A percentile compares a stretch with the other conserved stretches of the same genome.
Evolutionary conservation across 2,329 filamentous ascomycete species (phyloP).

Genomic region (Neurospora sp.): DNA sequence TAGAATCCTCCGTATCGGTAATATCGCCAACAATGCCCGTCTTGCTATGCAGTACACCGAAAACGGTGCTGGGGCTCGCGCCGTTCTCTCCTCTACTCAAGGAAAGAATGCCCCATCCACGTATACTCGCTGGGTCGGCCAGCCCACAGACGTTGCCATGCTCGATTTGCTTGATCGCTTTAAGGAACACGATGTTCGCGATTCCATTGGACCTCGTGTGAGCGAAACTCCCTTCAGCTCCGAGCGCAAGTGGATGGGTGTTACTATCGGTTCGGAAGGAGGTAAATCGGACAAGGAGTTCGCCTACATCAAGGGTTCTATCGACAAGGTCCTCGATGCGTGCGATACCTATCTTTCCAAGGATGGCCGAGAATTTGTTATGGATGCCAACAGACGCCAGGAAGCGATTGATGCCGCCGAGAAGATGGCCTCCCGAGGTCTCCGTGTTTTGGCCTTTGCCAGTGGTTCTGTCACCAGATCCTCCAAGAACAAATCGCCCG

Average conservation of each 20-base stretch:
- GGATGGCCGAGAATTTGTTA: conserved; percentile 74
- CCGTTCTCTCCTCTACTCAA: conserved; percentile 78
- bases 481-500: conserved; percentile 28
- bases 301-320: conserved; percentile 90
- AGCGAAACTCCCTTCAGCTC: conserved; percentile 93
- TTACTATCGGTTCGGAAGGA: conserved; percentile 60
- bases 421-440: conserved; percentile 75
- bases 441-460: conserved; percentile 87
- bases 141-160: conserved; percentile 96
- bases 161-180: conserved; percentile 86
- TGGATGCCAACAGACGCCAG: conserved; percentile 66
- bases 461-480: conserved; percentile 59
- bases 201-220: conserved; percentile 70
- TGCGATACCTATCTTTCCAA: conserved; percentile 86
- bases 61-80: conserved; percentile 60
- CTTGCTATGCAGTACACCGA: conserved; percentile 64
- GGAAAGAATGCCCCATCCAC: conserved; percentile 49
- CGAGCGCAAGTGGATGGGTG: conserved; percentile 98
- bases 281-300: conserved; percentile 58
- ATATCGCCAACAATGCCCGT: conserved; percentile 90
- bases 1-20: conserved; percentile 80
- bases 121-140: conserved; percentile 88
- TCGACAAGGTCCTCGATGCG: conserved; percentile 75
- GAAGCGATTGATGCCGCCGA: conserved; percentile 74
- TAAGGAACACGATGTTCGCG: conserved; percentile 82